Evolutionary conservation across 371 early-diverging fungal species (phyloP).

Genomic region (Catenaria anguillulae): DNA sequence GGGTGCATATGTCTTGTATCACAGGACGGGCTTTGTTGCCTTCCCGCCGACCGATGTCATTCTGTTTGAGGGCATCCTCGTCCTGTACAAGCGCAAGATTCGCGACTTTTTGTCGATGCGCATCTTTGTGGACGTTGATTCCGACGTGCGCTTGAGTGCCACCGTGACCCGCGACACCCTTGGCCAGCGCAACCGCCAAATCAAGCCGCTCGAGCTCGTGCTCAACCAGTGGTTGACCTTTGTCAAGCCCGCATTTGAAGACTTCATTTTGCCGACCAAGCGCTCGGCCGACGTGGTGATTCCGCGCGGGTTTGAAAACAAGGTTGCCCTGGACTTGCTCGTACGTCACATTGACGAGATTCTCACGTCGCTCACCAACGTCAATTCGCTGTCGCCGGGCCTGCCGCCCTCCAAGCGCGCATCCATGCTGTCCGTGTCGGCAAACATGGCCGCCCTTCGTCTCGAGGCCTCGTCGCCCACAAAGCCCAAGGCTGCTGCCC

Average conservation of each 20-base stretch:
- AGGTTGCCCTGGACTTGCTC: slow-evolving; percentile 27
- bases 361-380: slow-evolving; percentile 1
- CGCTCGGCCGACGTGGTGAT: slow-evolving; percentile 33
- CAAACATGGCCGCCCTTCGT: too few relatives aligned
- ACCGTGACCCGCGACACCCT: slow-evolving; percentile 5
- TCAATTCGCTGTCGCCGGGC: not conserved
- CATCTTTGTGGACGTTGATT: slow-evolving; percentile 49
- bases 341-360: slow-evolving; percentile 24
- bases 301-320: slow-evolving; percentile 31
- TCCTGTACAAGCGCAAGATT: slow-evolving; percentile 36
- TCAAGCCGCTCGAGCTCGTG: slow-evolving; percentile 16
- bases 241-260: slow-evolving; percentile 35
- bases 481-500: too few relatives aligned
- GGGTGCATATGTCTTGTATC: not conserved
- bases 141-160: slow-evolving; percentile 39
- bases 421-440: not conserved
- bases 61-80: slow-evolving; percentile 42
- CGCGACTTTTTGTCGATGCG: slow-evolving; percentile 42
- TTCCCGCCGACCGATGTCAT: slow-evolving; percentile 27
- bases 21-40: not conserved
- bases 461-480: too few relatives aligned
- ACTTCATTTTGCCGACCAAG: slow-evolving; percentile 28
- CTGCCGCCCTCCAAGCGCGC: not conserved
- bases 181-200: not conserved
- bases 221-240: slow-evolving; percentile 24